Evolutionary conservation across 768 basidiomycete species (phyloP).

Genomic region (Strobilomyces echinocephalus): DNA sequence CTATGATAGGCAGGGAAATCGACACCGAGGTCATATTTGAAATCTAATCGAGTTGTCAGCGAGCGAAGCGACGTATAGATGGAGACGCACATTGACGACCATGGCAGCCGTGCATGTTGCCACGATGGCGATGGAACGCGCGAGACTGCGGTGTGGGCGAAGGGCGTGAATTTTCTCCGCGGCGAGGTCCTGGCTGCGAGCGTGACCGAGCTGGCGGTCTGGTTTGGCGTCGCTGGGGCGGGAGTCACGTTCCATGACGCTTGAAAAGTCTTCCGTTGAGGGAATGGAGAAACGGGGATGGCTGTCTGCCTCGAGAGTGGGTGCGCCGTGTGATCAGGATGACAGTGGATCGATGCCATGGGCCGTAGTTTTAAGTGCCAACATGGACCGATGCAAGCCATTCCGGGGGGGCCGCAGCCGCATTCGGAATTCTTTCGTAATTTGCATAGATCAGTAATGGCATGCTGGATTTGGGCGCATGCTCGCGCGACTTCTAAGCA

Average conservation of each 20-base stretch:
- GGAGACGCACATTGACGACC: slow-evolving; percentile 32
- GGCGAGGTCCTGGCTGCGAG: slow-evolving; percentile 5
- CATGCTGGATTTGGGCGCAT: neutral
- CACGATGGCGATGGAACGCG: slow-evolving; percentile 29
- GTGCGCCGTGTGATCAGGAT: neutral
- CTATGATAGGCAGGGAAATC: slow-evolving; percentile 52
- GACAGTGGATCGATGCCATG: neutral
- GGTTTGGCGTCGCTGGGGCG: slow-evolving; percentile 9
- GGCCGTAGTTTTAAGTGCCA: slow-evolving; percentile 18
- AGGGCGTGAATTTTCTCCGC: slow-evolving; percentile 1
- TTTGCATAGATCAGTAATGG: neutral
- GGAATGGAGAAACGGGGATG: neutral
- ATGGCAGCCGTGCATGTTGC: slow-evolving; percentile 38
- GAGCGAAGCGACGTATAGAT: neutral
- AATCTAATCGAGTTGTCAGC: slow-evolving; percentile 20
- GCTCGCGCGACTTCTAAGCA: slow-evolving; percentile 19
- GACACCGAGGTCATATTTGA: slow-evolving; percentile 41
- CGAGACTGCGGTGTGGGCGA: slow-evolving; percentile 16
- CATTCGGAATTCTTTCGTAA: neutral
- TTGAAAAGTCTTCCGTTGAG: neutral
- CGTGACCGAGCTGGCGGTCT: slow-evolving; percentile 13
- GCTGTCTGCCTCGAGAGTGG: neutral
- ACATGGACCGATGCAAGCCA: neutral
- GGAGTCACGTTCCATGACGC: slow-evolving; percentile 6
- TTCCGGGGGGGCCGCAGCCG: neutral